Evolutionary conservation across 768 basidiomycete genomes (phyloP).

Genomic region (Panellus pusillus): DNA sequence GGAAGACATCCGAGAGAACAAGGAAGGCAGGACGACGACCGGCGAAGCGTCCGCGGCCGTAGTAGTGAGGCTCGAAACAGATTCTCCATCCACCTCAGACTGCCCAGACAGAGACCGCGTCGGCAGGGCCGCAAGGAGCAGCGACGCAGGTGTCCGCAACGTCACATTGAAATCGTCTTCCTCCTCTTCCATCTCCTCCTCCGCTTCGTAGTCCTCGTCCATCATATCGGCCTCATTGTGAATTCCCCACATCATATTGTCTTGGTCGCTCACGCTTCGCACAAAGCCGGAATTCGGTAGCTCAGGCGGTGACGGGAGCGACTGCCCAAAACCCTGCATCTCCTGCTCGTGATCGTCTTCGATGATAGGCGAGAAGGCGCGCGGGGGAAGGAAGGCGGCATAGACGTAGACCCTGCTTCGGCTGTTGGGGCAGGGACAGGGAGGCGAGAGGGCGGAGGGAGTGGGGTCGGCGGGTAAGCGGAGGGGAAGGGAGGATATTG

Average conservation of each 20-base stretch:
- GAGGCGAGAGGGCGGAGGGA: conserved; percentile 33
- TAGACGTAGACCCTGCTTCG: no score
- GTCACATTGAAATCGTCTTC: conserved; percentile 70
- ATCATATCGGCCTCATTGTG: conserved; percentile 25
- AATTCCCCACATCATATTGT: conserved; percentile 23
- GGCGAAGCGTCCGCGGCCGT: no score
- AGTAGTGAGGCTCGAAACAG: not conserved
- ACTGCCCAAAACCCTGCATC: conserved; percentile 63
- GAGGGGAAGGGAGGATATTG: conserved; percentile 75
- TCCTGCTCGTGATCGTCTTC: conserved; percentile 33
- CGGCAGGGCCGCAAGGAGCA: not conserved
- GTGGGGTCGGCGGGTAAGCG: conserved; percentile 73
- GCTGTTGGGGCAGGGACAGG: conserved; percentile 1
- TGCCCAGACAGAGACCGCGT: conserved; percentile 12
- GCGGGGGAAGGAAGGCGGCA: conserved; percentile 7
- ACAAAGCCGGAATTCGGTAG: conserved; percentile 58
- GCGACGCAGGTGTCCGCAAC: conserved; percentile 57
- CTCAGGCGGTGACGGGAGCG: conserved; percentile 69
- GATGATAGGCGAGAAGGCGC: conserved; percentile 34
- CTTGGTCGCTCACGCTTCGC: conserved; percentile 61
- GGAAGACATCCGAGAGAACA: conserved; percentile 14
- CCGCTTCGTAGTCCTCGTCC: conserved; percentile 33
- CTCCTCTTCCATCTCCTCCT: conserved; percentile 39
- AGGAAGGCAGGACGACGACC: not conserved
- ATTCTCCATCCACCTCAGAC: not conserved